phyloP scores from a whole-genome alignment of 208 protist species.

The Crithidia bombi region DNA sequence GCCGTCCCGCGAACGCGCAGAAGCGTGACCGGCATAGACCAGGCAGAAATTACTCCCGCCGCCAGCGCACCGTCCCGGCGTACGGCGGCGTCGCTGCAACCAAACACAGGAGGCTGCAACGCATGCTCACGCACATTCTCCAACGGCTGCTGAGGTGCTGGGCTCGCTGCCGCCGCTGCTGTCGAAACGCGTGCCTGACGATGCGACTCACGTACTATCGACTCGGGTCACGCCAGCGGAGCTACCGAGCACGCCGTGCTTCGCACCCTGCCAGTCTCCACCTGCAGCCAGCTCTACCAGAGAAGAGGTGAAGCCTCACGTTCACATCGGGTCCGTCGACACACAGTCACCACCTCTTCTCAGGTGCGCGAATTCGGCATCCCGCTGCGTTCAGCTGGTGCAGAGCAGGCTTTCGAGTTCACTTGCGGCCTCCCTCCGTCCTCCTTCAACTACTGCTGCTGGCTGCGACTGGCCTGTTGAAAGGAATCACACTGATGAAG shows the following conservation, averaged over 20 bases:
- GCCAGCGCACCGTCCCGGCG: not conserved
- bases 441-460: too few relatives aligned
- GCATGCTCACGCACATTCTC: slow-evolving; percentile 58
- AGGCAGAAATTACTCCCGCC: not conserved
- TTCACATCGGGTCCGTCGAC: slow-evolving; percentile 61
- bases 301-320: slow-evolving; percentile 54
- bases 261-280: slow-evolving; percentile 62
- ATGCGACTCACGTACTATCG: slow-evolving; percentile 84
- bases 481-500: too few relatives aligned
- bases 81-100: slow-evolving; percentile 27
- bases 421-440: too few relatives aligned
- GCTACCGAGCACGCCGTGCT: slow-evolving; percentile 87
- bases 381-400: too few relatives aligned
- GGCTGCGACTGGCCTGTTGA: too few relatives aligned
- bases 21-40: not conserved
- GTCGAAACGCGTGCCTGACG: slow-evolving; percentile 63
- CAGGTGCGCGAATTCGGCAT: slow-evolving; percentile 66
- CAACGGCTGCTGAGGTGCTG: slow-evolving; percentile 67
- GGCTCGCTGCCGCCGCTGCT: slow-evolving; percentile 69
- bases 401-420: too few relatives aligned
- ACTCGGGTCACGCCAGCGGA: slow-evolving; percentile 58
- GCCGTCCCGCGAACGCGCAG: slow-evolving; percentile 4
- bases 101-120: slow-evolving; percentile 72
- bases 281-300: slow-evolving; percentile 55
- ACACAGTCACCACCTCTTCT: slow-evolving; percentile 78